Percentiles rank a stretch among this genome's conserved stretches.
Evolutionary conservation across 352 stramenopile species (phyloP).

Genomic region (Globisporangium canariense): DNA sequence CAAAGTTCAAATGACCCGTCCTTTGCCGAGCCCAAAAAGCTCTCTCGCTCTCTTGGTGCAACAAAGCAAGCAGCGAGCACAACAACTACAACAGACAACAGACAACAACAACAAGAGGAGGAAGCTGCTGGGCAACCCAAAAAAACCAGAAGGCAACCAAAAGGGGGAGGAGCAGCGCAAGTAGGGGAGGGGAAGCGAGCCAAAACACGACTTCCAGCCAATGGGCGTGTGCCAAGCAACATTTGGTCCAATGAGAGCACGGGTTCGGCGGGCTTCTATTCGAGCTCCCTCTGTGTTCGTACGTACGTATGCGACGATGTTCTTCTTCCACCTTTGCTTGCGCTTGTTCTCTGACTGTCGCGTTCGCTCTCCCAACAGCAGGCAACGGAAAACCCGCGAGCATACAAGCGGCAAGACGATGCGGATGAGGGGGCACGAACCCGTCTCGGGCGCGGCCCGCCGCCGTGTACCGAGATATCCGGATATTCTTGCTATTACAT

Average conservation of each 20-base stretch:
- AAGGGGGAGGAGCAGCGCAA: constrained; percentile 15
- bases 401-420: constrained; percentile 11
- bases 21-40: constrained; percentile 15
- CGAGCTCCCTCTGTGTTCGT: neutral
- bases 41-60: neutral
- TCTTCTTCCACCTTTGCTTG: constrained; percentile 14
- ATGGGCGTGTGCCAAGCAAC: constrained; percentile 1
- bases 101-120: neutral
- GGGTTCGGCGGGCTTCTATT: neutral
- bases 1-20: constrained; percentile 69
- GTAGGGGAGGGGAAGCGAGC: constrained; percentile 15
- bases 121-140: constrained; percentile 1
- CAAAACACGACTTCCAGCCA: constrained; percentile 23
- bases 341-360: constrained; percentile 4
- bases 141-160: constrained; percentile 10
- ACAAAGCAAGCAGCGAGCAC: neutral
- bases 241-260: constrained; percentile 14
- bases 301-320: constrained; percentile 19
- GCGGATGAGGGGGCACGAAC: constrained; percentile 1
- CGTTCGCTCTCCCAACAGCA: neutral
- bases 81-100: constrained; percentile 3
- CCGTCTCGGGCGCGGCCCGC: neutral
- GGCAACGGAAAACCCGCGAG: constrained; percentile 4
- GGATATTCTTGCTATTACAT: neutral
- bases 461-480: neutral